phyloP scores from a whole-genome alignment of 2,329 filamentous ascomycete species.

The Capronia coronata region DNA sequence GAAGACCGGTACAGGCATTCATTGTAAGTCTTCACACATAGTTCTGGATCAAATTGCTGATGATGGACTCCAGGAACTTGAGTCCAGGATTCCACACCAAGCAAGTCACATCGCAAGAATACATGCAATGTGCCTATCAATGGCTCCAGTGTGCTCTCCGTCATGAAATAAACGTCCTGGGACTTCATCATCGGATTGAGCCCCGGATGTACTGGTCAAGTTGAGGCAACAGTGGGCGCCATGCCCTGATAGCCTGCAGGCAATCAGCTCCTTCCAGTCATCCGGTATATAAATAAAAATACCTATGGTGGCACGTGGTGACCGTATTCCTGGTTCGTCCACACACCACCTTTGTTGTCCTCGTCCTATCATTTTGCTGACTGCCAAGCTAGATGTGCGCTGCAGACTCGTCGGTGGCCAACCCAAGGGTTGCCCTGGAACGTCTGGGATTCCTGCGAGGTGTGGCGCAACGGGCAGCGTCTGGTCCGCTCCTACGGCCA shows the following conservation, averaged over 20 bases:
- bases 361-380: background rate
- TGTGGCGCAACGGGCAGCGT: too few species aligned
- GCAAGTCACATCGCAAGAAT: too few species aligned
- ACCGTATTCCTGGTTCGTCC: background rate
- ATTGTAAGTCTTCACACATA: background rate
- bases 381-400: too few species aligned
- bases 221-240: background rate
- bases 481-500: too few species aligned
- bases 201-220: background rate
- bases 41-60: too few species aligned
- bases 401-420: too few species aligned
- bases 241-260: background rate
- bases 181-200: background rate
- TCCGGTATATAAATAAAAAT: conserved; percentile 1
- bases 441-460: too few species aligned
- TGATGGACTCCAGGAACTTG: too few species aligned
- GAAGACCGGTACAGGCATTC: background rate
- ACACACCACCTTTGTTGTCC: background rate
- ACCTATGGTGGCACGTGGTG: background rate
- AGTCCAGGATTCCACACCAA: too few species aligned
- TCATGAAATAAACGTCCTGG: background rate
- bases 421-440: too few species aligned
- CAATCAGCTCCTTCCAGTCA: background rate
- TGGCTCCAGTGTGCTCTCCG: background rate
- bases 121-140: too few species aligned